These are phyloP conservation scores for Odontarrhena argentea DNA, from an alignment of 345 rosid species.

Conservation along the genomic window DNA sequence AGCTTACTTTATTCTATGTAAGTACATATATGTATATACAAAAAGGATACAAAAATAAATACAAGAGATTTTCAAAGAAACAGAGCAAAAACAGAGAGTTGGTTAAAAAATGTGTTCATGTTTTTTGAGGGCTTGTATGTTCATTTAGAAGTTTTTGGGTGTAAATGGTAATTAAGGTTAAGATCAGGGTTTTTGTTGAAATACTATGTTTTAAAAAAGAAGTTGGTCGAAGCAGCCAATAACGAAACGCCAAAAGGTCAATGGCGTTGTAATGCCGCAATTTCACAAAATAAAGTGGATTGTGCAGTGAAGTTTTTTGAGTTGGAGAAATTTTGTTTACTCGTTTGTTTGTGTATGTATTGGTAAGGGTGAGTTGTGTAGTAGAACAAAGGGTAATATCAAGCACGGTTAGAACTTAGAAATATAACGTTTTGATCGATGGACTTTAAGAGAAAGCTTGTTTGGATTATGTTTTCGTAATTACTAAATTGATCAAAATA, in stretches of 20 bases:
- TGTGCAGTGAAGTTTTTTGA: too few relatives aligned
- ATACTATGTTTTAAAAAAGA: background rate
- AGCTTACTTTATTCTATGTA: conserved; percentile 2
- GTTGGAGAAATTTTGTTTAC: too few relatives aligned
- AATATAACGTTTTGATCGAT: too few relatives aligned
- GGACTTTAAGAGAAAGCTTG: too few relatives aligned
- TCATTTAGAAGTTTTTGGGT: background rate
- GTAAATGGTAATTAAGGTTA: background rate
- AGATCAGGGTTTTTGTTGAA: background rate
- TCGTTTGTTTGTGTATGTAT: too few relatives aligned
- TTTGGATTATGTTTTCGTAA: too few relatives aligned
- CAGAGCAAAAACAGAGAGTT: conserved; percentile 31
- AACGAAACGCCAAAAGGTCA: conserved; percentile 16
- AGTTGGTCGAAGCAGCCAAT: background rate
- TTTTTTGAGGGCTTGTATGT: conserved; percentile 6
- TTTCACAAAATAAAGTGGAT: background rate
- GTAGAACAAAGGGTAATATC: too few relatives aligned
- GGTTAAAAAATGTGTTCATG: background rate
- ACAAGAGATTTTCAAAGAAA: conserved; percentile 23
- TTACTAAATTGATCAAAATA: too few relatives aligned
- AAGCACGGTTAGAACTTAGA: too few relatives aligned
- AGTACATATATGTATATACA: conserved; percentile 20
- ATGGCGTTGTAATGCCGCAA: background rate
- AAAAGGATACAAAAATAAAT: conserved; percentile 2
- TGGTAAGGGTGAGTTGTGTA: too few relatives aligned